Evolutionary conservation across 169 alveolate species (phyloP), one percentile per base, ranked within the genome.

Genomic region (Prorocentrum cordatum): DNA sequence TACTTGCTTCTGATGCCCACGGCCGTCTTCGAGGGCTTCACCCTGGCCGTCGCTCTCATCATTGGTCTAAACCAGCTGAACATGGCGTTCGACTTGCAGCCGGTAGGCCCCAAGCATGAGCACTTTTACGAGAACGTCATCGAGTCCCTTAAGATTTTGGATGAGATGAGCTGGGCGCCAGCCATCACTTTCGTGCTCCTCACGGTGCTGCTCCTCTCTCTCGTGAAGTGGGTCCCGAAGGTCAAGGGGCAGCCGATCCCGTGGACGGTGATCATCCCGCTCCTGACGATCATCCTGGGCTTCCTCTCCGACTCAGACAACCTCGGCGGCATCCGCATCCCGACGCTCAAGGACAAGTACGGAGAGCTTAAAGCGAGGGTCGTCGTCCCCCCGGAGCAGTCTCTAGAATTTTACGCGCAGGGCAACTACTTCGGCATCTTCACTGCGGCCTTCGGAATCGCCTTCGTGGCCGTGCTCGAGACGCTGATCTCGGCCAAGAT

Each of bases 1-100:
- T 77, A 77, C 35, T n/a, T 77, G 62, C 88, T 77, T 14, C 75
- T 77, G 32, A 77, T 77, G 88, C 88, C 88, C 54, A 77, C 88
- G 3, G 88, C 88, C 10, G 88, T 59, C 35, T 67, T 70, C 22
- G 88, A 59, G 39, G 88, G 88, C 29, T 77, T 77, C 32, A 77
- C 88, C 47, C 45, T 77, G 54, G 88, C 88, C 1, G 88, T 77
- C 35, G 88, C 88, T 36, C 36, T 77, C 75, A 77, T 77, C 75
- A 77, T 77, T 26, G 88, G 88, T 64, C 75, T 58, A 9, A 75
- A 75, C 29, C 88, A 77, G 75, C 62, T 77, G 24, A 64, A 77
- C 45, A 77, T 77, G 88, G 88, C 88, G 3, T 27, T 77, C 75
- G 75, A 77, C 67, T 27, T 77, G 75, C 6, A 26, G 27, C 88